A percentile compares a stretch with the other conserved stretches of the same genome.
phyloP scores from a whole-genome alignment of 1,284 basidiomycete genomes.

The Heliocybe sulcata region DNA sequence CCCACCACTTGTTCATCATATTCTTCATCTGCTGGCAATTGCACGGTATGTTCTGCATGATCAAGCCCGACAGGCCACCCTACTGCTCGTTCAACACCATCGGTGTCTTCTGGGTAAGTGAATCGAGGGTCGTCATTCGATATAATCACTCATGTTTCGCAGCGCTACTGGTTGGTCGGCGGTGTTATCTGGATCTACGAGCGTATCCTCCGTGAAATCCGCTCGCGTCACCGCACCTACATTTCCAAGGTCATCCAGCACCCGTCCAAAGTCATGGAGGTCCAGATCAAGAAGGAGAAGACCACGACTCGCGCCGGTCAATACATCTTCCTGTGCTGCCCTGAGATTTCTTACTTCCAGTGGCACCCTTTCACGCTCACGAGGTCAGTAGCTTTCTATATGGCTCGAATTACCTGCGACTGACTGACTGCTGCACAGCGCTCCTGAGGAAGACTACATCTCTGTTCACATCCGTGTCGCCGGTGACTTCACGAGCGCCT shows the following conservation, averaged over 20 bases:
- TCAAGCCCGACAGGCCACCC: constrained; percentile 80
- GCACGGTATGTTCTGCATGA: constrained; percentile 94
- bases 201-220: constrained; percentile 81
- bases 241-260: constrained; percentile 92
- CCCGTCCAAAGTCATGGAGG: constrained; percentile 83
- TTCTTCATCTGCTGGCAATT: constrained; percentile 91
- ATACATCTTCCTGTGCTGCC: constrained; percentile 84
- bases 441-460: constrained; percentile 87
- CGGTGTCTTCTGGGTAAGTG: constrained; percentile 85
- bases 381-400: constrained; percentile 24
- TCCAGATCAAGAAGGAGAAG: constrained; percentile 93
- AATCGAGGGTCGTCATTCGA: constrained; percentile 6
- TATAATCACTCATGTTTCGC: constrained; percentile 3
- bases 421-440: constrained; percentile 45
- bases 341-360: constrained; percentile 87
- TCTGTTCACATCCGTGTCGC: constrained; percentile 84
- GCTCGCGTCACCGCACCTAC: constrained; percentile 82
- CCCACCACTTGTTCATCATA: constrained; percentile 81
- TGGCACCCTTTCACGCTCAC: constrained; percentile 94
- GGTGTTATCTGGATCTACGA: constrained; percentile 81
- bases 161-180: constrained; percentile 87
- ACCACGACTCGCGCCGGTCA: constrained; percentile 74
- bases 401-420: too few relatives aligned
- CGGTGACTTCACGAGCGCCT: constrained; percentile 80
- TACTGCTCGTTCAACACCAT: constrained; percentile 81